These are phyloP conservation scores for Aspergillus sclerotiicarbonarius DNA, from an alignment of 495 filamentous ascomycete species.

Conservation along the genomic window DNA sequence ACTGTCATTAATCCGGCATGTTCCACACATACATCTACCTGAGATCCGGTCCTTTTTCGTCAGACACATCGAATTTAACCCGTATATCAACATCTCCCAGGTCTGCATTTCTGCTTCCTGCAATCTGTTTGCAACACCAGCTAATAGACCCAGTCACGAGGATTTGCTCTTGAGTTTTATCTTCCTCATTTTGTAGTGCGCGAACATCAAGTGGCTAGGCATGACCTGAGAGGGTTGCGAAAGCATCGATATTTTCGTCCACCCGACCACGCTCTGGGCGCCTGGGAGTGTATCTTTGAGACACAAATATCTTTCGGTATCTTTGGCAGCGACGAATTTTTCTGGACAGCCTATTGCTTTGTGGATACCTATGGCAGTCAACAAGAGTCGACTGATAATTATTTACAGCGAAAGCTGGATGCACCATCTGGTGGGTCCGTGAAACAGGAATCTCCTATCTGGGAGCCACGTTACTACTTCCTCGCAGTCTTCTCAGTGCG, in stretches of 20 bases:
- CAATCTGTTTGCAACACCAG: too few species aligned
- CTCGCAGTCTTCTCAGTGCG: not conserved
- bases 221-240: too few species aligned
- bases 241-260: too few species aligned
- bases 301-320: too few species aligned
- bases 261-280: too few species aligned
- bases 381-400: too few species aligned
- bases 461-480: conserved; percentile 4
- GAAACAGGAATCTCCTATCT: conserved; percentile 2
- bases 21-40: not conserved
- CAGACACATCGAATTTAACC: not conserved
- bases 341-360: too few species aligned
- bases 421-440: not conserved
- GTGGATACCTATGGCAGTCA: too few species aligned
- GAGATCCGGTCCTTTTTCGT: not conserved
- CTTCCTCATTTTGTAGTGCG: too few species aligned
- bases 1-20: not conserved
- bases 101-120: not conserved
- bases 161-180: not conserved
- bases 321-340: too few species aligned
- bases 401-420: not conserved
- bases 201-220: too few species aligned
- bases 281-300: too few species aligned
- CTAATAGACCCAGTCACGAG: not conserved
- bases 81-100: not conserved